Evolutionary conservation across 805 yeast genomes (phyloP).

Genomic region (Yamadazyma sp.): DNA sequence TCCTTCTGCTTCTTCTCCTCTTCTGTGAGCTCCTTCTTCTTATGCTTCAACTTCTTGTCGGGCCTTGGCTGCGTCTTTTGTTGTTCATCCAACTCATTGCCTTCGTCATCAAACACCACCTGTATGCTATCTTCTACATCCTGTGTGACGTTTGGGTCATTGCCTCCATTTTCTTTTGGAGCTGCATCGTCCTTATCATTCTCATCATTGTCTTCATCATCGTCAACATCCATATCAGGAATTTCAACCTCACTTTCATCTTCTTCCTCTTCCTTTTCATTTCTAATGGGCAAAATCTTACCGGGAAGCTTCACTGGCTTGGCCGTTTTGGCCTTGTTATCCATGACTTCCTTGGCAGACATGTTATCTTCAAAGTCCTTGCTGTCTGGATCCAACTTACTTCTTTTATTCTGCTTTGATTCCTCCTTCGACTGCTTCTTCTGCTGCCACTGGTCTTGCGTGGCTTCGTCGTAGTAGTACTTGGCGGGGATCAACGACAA

Average conservation of each 20-base stretch:
- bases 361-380: constrained; percentile 43
- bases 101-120: constrained; percentile 68
- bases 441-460: constrained; percentile 87
- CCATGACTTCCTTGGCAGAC: constrained; percentile 61
- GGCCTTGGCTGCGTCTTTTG: constrained; percentile 3
- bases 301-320: constrained; percentile 44
- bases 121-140: constrained; percentile 17
- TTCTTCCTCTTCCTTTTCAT: constrained; percentile 16
- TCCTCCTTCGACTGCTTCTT: constrained; percentile 74
- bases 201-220: constrained; percentile 12
- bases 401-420: constrained; percentile 55
- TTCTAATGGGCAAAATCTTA: constrained; percentile 27
- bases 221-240: constrained; percentile 14
- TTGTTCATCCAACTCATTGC: constrained; percentile 20
- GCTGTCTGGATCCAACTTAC: constrained; percentile 72
- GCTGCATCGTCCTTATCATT: constrained; percentile 1
- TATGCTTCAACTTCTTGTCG: constrained; percentile 11
- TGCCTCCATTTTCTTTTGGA: no score
- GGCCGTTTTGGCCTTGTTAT: constrained; percentile 55
- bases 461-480: constrained; percentile 88
- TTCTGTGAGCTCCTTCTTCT: constrained; percentile 33
- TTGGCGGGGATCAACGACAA: constrained; percentile 91
- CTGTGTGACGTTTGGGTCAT: no score
- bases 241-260: constrained; percentile 16
- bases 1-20: constrained; percentile 46